phyloP scores from a whole-genome alignment of 2,329 filamentous ascomycete species.

The Beauveria rudraprayagi region DNA sequence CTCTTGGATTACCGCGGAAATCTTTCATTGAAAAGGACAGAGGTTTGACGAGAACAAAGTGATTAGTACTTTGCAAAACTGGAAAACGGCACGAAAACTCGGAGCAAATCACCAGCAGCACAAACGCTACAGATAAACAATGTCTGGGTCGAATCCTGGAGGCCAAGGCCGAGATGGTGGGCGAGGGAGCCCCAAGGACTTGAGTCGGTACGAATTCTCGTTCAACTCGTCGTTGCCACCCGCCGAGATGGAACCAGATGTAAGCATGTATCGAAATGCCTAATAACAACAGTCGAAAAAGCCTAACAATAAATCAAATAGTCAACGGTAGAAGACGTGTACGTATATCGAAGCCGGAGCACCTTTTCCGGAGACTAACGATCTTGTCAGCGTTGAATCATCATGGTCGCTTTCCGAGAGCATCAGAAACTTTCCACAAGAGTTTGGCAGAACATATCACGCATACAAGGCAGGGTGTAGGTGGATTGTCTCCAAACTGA shows the following conservation, averaged over 20 bases:
- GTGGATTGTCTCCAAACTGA: slow-evolving; percentile 14
- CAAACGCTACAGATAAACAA: background rate
- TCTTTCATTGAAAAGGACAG: too few relatives aligned
- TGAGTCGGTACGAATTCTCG: slow-evolving; percentile 9
- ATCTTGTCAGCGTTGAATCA: slow-evolving; percentile 14
- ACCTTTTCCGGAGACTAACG: background rate
- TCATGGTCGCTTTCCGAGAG: slow-evolving; percentile 34
- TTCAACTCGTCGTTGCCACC: slow-evolving; percentile 6
- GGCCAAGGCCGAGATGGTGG: background rate
- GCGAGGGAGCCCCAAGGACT: background rate
- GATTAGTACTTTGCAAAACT: background rate
- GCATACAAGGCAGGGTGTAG: slow-evolving; percentile 39
- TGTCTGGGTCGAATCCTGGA: background rate
- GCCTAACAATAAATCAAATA: background rate
- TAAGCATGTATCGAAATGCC: background rate
- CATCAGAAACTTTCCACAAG: slow-evolving; percentile 32
- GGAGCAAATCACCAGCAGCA: background rate
- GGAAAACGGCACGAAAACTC: background rate
- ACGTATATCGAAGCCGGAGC: background rate
- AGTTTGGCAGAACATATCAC: slow-evolving; percentile 40
- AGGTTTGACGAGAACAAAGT: background rate
- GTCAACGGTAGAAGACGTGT: slow-evolving; percentile 9
- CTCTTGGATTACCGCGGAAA: too few relatives aligned
- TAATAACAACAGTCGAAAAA: background rate
- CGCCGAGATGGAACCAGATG: slow-evolving; percentile 6